Evolutionary conservation across 108 stramenopile genomes (phyloP).

Genomic region (Asterionellopsis glacialis): DNA sequence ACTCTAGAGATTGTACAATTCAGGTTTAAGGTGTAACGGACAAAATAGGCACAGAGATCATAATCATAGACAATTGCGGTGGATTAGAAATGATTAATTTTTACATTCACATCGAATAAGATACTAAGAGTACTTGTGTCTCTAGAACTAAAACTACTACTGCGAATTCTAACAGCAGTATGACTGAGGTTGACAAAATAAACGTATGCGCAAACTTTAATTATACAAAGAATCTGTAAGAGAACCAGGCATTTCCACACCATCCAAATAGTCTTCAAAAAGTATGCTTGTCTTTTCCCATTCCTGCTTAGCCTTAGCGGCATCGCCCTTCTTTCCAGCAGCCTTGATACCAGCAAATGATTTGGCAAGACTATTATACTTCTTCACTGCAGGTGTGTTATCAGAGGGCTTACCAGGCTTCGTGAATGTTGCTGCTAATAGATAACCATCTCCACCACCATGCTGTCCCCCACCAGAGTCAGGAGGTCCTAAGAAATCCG

Average conservation of each 20-base stretch:
- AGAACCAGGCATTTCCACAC: conserved; percentile 33
- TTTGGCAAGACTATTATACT: conserved; percentile 26
- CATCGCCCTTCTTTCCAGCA: conserved; percentile 46
- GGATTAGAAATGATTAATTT: too few relatives aligned
- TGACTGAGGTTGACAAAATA: too few relatives aligned
- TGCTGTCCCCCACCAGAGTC: conserved; percentile 14
- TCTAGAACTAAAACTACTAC: too few relatives aligned
- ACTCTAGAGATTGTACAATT: too few relatives aligned
- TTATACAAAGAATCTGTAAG: conserved; percentile 38
- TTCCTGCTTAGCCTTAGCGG: conserved; percentile 29
- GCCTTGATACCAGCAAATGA: conserved; percentile 37
- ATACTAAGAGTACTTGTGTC: too few relatives aligned
- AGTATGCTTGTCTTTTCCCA: conserved; percentile 27
- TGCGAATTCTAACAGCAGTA: too few relatives aligned
- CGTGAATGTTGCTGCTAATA: conserved; percentile 39
- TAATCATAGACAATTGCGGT: too few relatives aligned
- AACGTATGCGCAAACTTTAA: not conserved
- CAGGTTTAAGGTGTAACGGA: too few relatives aligned
- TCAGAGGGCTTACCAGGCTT: conserved; percentile 54
- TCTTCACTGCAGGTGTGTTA: conserved; percentile 39
- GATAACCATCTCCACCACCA: conserved; percentile 25
- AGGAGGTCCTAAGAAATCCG: conserved; percentile 35
- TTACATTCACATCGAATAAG: too few relatives aligned
- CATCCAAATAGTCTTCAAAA: conserved; percentile 28
- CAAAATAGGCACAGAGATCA: too few relatives aligned